A percentile compares a stretch with the other conserved stretches of the same genome.
Evolutionary conservation across 208 protist species (phyloP).

Genomic region (Phytomonas francai): DNA sequence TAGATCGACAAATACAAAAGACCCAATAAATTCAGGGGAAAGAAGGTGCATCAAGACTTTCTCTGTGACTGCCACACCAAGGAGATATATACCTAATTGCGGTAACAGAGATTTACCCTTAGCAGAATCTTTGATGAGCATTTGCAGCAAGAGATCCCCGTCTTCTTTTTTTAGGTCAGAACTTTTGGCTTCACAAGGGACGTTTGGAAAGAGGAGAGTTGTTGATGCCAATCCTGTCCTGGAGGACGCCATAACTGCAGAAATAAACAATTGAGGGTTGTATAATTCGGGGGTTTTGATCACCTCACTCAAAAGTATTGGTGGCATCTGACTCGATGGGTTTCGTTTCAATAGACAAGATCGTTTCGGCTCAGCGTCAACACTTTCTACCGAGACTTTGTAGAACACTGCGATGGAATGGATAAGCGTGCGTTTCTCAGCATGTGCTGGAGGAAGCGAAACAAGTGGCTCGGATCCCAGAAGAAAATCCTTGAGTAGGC

Average conservation of each 20-base stretch:
- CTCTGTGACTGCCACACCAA: background rate
- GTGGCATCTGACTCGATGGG: constrained; percentile 22
- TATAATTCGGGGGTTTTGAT: constrained; percentile 1
- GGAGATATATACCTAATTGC: background rate
- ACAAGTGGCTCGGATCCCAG: constrained; percentile 17
- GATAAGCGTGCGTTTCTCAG: constrained; percentile 37
- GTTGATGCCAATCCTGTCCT: background rate
- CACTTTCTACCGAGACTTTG: constrained; percentile 35
- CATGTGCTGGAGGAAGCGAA: constrained; percentile 31
- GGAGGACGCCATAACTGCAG: background rate
- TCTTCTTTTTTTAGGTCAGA: background rate
- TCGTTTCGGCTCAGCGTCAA: constrained; percentile 46
- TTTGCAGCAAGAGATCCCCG: background rate
- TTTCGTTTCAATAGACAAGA: constrained; percentile 46
- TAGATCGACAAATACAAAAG: background rate
- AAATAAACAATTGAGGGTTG: background rate
- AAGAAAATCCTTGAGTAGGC: constrained; percentile 35
- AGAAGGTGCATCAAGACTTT: background rate
- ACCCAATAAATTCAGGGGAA: background rate
- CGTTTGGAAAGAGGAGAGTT: background rate
- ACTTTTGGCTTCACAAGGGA: background rate
- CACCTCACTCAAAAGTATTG: constrained; percentile 25
- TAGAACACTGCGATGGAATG: constrained; percentile 60
- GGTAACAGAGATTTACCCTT: background rate
- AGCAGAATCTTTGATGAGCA: background rate